These are phyloP conservation scores for Phlebopus sp. DNA, from an alignment of 1,284 basidiomycete genomes.

Conservation along the genomic window DNA sequence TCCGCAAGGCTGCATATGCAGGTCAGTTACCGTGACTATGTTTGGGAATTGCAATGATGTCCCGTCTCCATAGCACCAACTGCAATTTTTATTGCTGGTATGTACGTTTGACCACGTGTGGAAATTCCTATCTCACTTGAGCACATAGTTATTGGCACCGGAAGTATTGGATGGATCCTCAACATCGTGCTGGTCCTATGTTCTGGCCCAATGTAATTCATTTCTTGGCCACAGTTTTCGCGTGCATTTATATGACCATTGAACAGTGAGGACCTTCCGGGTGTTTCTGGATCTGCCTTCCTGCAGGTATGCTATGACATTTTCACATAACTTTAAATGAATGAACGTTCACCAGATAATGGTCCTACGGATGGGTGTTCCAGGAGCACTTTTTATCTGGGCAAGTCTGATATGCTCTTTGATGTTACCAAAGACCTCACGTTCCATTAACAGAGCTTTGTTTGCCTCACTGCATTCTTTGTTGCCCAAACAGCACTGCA, in stretches of 20 bases:
- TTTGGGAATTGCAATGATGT: slow-evolving; percentile 5
- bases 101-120: neutral
- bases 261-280: slow-evolving; percentile 55
- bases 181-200: slow-evolving; percentile 86
- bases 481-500: slow-evolving; percentile 83
- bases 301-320: slow-evolving; percentile 45
- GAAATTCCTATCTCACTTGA: neutral
- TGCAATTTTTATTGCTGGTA: slow-evolving; percentile 80
- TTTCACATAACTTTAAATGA: neutral
- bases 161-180: slow-evolving; percentile 78
- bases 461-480: slow-evolving; percentile 81
- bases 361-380: slow-evolving; percentile 67
- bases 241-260: neutral
- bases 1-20: slow-evolving; percentile 83
- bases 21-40: slow-evolving; percentile 38
- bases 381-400: slow-evolving; percentile 76
- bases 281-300: slow-evolving; percentile 64
- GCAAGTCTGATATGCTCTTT: slow-evolving; percentile 34
- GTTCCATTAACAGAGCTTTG: slow-evolving; percentile 45
- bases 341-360: slow-evolving; percentile 53
- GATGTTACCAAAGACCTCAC: neutral
- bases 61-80: slow-evolving; percentile 47
- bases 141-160: slow-evolving; percentile 72
- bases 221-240: neutral
- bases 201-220: slow-evolving; percentile 63